Conservation (phyloP, 2,329 filamentous ascomycete species). For the Aspergillus tubingensis region DNA sequence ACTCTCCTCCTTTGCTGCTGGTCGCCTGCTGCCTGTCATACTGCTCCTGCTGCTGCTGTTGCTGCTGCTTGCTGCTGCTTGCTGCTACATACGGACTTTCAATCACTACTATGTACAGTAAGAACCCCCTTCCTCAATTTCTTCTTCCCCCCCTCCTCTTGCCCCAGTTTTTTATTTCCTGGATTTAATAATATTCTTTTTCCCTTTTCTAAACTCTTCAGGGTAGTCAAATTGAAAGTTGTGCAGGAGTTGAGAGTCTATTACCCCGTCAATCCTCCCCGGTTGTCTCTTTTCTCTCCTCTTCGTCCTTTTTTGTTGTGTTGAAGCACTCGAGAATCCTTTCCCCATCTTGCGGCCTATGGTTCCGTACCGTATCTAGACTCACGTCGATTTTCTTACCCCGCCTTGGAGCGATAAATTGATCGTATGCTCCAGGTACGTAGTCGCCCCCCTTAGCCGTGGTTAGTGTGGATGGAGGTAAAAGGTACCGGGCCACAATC, state of each 20-base stretch:
- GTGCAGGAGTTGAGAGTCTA: too few species aligned
- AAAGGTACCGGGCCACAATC: slow-evolving; percentile 7
- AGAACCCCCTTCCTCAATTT: too few species aligned
- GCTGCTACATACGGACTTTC: too few species aligned
- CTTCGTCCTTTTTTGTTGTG: too few species aligned
- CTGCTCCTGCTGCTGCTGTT: slow-evolving; percentile 4
- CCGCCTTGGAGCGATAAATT: slow-evolving; percentile 16
- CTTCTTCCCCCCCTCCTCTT: too few species aligned
- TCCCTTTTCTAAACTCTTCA: too few species aligned
- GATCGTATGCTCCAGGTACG: slow-evolving; percentile 3
- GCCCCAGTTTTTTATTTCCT: not conserved
- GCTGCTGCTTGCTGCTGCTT: too few species aligned
- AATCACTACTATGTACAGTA: too few species aligned
- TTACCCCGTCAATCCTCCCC: too few species aligned
- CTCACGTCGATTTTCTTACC: slow-evolving; percentile 18
- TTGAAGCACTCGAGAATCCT: not conserved
- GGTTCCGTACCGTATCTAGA: slow-evolving; percentile 21
- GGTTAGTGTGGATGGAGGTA: slow-evolving; percentile 7
- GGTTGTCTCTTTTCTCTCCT: too few species aligned
- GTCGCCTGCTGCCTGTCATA: slow-evolving; percentile 20
- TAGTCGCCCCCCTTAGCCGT: slow-evolving; percentile 7
- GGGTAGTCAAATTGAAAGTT: too few species aligned
- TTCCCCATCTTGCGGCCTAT: slow-evolving; percentile 15
- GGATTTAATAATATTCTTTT: too few species aligned
- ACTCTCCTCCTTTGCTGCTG: slow-evolving; percentile 6